Percentiles rank a stretch among this genome's conserved stretches.
phyloP scores from a whole-genome alignment of 2,329 filamentous ascomycete species.

The Taxawa tesnikishii region DNA sequence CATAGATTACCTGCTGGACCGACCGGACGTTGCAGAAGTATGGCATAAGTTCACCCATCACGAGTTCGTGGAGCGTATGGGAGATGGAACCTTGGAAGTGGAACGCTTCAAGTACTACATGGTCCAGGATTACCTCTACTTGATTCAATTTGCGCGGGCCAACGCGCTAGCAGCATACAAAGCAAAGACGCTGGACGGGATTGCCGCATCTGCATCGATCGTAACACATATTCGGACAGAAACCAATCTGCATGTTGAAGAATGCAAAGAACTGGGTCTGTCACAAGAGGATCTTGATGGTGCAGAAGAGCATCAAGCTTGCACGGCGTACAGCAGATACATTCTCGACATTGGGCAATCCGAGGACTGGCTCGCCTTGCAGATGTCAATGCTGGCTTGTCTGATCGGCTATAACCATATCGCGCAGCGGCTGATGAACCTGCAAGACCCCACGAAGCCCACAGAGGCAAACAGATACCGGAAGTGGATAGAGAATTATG shows the following conservation, averaged over 20 bases:
- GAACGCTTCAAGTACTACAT: constrained; percentile 81
- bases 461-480: constrained; percentile 48
- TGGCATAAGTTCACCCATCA: constrained; percentile 75
- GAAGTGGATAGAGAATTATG: constrained; percentile 86
- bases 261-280: constrained; percentile 72
- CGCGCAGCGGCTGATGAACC: constrained; percentile 56
- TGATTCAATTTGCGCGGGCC: constrained; percentile 81
- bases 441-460: constrained; percentile 35
- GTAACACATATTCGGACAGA: constrained; percentile 68
- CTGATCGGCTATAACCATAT: constrained; percentile 80
- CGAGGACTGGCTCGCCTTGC: constrained; percentile 77
- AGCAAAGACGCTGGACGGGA: constrained; percentile 58
- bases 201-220: constrained; percentile 57
- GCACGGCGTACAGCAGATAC: constrained; percentile 72
- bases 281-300: constrained; percentile 58
- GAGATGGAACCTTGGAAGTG: constrained; percentile 59
- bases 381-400: constrained; percentile 75
- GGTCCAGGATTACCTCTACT: constrained; percentile 82
- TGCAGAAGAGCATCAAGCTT: constrained; percentile 67
- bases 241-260: constrained; percentile 68
- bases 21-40: constrained; percentile 57
- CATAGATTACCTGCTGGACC: constrained; percentile 67
- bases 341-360: constrained; percentile 81
- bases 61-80: constrained; percentile 67
- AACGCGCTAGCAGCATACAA: constrained; percentile 83